Base-by-base conservation (phyloP, 192 early-diverging fungal genomes). In the Linnemannia elongata region DNA sequence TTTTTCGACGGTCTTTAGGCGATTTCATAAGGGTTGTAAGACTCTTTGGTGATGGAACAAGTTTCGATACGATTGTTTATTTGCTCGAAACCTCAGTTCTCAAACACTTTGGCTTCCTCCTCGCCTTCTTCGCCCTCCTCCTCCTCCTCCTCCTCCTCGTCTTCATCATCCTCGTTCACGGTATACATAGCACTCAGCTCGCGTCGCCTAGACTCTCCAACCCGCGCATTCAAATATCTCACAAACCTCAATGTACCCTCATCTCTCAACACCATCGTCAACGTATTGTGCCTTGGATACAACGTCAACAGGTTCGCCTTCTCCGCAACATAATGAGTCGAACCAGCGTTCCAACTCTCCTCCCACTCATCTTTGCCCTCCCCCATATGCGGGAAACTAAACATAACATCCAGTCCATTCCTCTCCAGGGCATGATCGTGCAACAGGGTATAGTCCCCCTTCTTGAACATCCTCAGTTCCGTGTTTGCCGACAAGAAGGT, bases 371-470 rank as follows among this genome's bases (percentile, higher is more conserved):
- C 22, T 27, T 81, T 45, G 49, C 71, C 15, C 15, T n/a, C 69
- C 17, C 41, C 75, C 35, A 82, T 6, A 38, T 27, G 47, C 30
- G 85, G 88, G 54, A 80, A 89, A 63, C 84, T 90, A 39, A 93
- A 88, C 0, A 82, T 72, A 5, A 88, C 92, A 79, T 94, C 93
- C 13, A 93, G 55, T 4, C 93, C 93, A 17, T 75, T 75, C 22
- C 83, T 88, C 41, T 94, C 93, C 44, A 88, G 60, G 4, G 87
- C 92, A 72, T 91, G 90, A 70, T 94, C 94, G 72, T 93, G 89
- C n/a, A 93, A 72, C 18, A 94, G 69, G 24, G 93, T 94, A 76
- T 94, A 94, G 42, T 93, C 85, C 3, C 92, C 91, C 27, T 87
- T 79, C 68, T 89, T 87, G 71, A 94, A 93, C 82, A 83, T 85